Evolutionary conservation across 2,329 filamentous ascomycete genomes (phyloP).

Genomic region (Diaporthe citri): DNA sequence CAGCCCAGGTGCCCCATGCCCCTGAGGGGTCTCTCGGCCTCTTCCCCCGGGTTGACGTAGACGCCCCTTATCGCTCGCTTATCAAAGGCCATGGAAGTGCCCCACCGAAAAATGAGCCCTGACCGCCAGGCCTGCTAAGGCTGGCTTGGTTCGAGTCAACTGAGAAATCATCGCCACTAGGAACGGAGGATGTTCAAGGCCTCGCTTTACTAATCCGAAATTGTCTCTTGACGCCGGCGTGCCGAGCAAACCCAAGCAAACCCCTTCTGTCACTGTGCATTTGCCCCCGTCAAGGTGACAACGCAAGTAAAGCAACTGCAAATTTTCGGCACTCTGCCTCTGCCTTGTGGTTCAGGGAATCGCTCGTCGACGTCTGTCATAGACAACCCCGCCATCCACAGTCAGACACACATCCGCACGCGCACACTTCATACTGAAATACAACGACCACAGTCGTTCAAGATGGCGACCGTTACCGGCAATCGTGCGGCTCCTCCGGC

Average conservation of each 20-base stretch:
- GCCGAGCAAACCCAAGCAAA: not conserved
- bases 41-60: constrained; percentile 6
- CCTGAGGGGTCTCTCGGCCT: not conserved
- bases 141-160: not conserved
- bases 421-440: not conserved
- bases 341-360: not conserved
- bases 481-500: constrained; percentile 49
- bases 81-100: constrained; percentile 23
- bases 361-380: not conserved
- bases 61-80: constrained; percentile 35
- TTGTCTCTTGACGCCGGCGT: not conserved
- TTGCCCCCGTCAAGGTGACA: not conserved
- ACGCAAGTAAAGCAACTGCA: not conserved
- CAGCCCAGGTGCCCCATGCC: not conserved
- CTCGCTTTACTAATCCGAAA: constrained; percentile 36
- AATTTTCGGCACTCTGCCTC: not conserved
- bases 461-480: constrained; percentile 64
- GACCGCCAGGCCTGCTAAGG: not conserved
- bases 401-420: not conserved
- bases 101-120: constrained; percentile 37
- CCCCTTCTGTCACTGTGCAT: not conserved
- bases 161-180: constrained; percentile 39
- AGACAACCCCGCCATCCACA: constrained; percentile 15
- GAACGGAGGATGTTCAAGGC: not conserved
- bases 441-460: constrained; percentile 36